phyloP scores from a whole-genome alignment of 306 rosid genomes.

The Macrotyloma uniflorum region DNA sequence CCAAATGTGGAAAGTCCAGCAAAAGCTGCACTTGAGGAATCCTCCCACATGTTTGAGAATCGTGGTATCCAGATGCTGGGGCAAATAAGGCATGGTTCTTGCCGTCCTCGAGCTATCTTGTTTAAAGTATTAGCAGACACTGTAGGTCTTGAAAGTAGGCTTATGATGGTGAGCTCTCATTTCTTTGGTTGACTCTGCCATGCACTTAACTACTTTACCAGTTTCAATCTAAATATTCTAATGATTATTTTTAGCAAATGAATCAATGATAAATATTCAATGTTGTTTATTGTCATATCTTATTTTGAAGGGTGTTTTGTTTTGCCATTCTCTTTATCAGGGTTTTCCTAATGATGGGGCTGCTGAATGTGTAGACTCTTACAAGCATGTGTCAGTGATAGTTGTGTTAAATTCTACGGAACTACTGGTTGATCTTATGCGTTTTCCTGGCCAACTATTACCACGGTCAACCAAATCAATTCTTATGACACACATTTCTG shows the following conservation, averaged over 20 bases:
- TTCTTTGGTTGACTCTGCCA: conserved; percentile 26
- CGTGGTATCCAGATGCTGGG: conserved; percentile 86
- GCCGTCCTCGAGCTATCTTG: conserved; percentile 94
- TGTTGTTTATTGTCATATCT: conserved; percentile 15
- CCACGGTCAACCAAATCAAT: conserved; percentile 84
- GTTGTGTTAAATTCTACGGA: conserved; percentile 86
- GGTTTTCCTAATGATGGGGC: conserved; percentile 90
- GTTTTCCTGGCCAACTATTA: conserved; percentile 88
- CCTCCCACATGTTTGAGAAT: conserved; percentile 80
- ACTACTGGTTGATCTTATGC: conserved; percentile 91
- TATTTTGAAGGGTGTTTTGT: conserved; percentile 36
- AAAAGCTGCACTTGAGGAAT: conserved; percentile 79
- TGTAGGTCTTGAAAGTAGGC: conserved; percentile 88
- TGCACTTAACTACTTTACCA: background rate
- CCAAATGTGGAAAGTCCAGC: conserved; percentile 86
- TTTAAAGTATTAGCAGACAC: conserved; percentile 94
- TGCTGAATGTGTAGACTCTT: conserved; percentile 78
- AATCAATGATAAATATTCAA: conserved; percentile 24
- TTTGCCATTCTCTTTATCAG: conserved; percentile 49
- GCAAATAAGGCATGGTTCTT: conserved; percentile 90
- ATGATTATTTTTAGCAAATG: conserved; percentile 10
- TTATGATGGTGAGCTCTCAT: conserved; percentile 76
- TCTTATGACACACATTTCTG: conserved; percentile 89
- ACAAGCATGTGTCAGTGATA: conserved; percentile 89
- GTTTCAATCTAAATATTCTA: conserved; percentile 9